Percentiles rank a stretch among this genome's conserved stretches.
These are phyloP conservation scores for Polytrichum formosum DNA, from an alignment of 225 moss, liverwort and hornwort genomes.

Conservation along the genomic window DNA sequence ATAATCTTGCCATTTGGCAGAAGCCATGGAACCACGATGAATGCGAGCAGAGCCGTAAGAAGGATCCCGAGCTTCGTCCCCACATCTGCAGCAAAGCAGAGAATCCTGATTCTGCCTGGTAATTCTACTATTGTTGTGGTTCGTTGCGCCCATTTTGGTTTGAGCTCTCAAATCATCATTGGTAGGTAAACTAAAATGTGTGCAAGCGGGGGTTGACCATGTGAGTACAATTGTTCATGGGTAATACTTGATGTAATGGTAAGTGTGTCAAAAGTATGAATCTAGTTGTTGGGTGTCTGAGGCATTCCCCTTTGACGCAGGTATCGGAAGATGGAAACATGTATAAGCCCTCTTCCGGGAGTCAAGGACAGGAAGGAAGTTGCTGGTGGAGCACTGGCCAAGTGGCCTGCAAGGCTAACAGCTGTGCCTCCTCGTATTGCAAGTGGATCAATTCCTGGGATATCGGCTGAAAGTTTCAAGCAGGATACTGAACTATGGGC, in stretches of 20 bases:
- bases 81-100: slow-evolving; percentile 76
- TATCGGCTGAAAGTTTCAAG: slow-evolving; percentile 55
- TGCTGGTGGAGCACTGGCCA: slow-evolving; percentile 60
- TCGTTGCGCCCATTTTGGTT: too few species aligned
- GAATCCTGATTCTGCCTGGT: slow-evolving; percentile 89
- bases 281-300: too few species aligned
- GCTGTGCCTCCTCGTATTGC: slow-evolving; percentile 79
- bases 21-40: slow-evolving; percentile 79
- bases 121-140: slow-evolving; percentile 2
- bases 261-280: too few species aligned
- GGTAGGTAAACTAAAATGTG: too few species aligned
- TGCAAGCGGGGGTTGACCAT: too few species aligned
- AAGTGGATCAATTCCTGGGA: slow-evolving; percentile 69
- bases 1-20: slow-evolving; percentile 91
- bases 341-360: slow-evolving; percentile 81
- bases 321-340: slow-evolving; percentile 90
- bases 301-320: slow-evolving; percentile 19
- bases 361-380: slow-evolving; percentile 46
- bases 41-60: slow-evolving; percentile 56
- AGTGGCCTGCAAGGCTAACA: slow-evolving; percentile 79
- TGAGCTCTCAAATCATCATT: too few species aligned
- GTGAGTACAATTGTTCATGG: too few species aligned
- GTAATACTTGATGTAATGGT: too few species aligned
- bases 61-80: slow-evolving; percentile 50
- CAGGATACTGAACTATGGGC: slow-evolving; percentile 67